phyloP scores from a whole-genome alignment of 495 filamentous ascomycete species.

The Cetradonia linearis region DNA sequence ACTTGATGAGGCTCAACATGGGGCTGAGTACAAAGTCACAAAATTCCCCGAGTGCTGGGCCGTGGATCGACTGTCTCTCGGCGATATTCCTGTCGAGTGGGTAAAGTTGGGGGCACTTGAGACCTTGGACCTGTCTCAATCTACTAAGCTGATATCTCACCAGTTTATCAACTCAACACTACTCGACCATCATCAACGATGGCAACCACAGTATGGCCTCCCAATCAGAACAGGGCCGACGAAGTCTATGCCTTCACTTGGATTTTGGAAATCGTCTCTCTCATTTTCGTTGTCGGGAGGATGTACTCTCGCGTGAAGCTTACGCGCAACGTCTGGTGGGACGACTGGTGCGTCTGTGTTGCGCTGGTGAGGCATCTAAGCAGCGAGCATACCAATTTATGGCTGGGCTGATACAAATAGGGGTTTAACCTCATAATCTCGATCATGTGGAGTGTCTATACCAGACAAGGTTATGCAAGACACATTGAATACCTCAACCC shows the following conservation, averaged over 20 bases:
- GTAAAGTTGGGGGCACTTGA: neutral
- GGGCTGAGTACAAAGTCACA: constrained; percentile 2
- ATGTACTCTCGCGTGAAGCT: constrained; percentile 39
- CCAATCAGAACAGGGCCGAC: constrained; percentile 17
- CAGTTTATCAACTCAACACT: neutral
- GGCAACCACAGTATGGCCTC: constrained; percentile 8
- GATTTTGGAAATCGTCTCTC: constrained; percentile 30
- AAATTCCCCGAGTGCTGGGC: neutral
- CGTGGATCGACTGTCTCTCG: neutral
- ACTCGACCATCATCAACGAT: constrained; percentile 19
- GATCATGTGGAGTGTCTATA: constrained; percentile 25
- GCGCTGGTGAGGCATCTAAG: constrained; percentile 31
- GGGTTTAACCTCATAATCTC: constrained; percentile 23
- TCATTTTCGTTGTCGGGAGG: constrained; percentile 31
- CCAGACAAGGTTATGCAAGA: constrained; percentile 25
- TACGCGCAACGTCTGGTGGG: constrained; percentile 36
- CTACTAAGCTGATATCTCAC: neutral
- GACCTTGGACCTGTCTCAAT: neutral
- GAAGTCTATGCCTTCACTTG: constrained; percentile 24
- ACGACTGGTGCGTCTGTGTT: constrained; percentile 42
- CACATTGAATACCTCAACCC: constrained; percentile 27
- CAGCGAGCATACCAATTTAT: neutral
- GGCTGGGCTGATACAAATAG: constrained; percentile 10
- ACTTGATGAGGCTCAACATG: neutral
- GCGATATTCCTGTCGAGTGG: neutral